Evolutionary conservation across 2,329 filamentous ascomycete genomes (phyloP), one percentile per base, ranked within the genome.

Genomic region (Zalaria obscura): DNA sequence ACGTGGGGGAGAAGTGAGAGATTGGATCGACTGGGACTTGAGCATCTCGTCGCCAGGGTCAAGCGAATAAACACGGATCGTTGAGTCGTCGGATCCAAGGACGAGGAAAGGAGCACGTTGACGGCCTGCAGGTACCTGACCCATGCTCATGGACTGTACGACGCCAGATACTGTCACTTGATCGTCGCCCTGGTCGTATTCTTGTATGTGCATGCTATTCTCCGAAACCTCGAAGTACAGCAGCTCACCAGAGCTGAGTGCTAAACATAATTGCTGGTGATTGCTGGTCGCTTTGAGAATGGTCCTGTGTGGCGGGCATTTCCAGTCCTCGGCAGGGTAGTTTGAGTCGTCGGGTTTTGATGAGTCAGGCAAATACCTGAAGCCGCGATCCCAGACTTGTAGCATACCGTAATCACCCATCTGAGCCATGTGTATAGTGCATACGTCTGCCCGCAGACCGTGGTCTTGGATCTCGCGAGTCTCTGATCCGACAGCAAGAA

Each of bases 141-240:
- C 91, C 40, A 99, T 70, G 52, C 88, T 93, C n/a, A 98, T 69
- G 50, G 84, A 93, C 11, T 88, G 96, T 38, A 98, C 88, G 0
- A 88, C 95, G 36, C 87, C 89, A 40, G 83, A 87, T 83, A 98
- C 91, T 54, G 93, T 83, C 53, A 87, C 86, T 59, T 89, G 87
- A 55, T 96, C 88, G 49, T 96, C 65, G 8, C 60, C 50, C 43
- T 59, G 56, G 18, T 56, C 83, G 50, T 95, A 94, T 64, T 96
- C 89, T 29, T 86, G 86, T 28, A 96, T 69, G 9, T 40, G 43
- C 3, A 83, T 83, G 27, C 88, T 88, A 60, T 96, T 89, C 0
- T 77, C 74, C 54, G 95, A 91, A 78, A 95, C 89, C 59, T 98
- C 93, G 52, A 98, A 98, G 57, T 96, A 98, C 35, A 94, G 84